These are phyloP conservation scores for Penicillium olsonii DNA, from an alignment of 2,329 filamentous ascomycete genomes.

Conservation along the genomic window DNA sequence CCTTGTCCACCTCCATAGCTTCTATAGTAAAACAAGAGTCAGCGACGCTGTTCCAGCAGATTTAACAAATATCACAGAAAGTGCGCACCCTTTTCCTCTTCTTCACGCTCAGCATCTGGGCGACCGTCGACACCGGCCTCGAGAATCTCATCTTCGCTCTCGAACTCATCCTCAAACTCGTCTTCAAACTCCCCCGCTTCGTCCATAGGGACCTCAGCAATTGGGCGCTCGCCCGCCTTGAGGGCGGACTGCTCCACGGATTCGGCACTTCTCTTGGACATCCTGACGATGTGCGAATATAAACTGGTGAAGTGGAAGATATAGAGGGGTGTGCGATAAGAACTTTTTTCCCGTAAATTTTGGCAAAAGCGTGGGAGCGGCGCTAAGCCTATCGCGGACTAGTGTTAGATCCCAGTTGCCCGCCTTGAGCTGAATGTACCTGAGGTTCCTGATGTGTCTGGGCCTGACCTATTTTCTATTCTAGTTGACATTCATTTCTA, in stretches of 20 bases:
- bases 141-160: conserved; percentile 88
- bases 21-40: conserved; percentile 43
- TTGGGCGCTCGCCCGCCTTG: conserved; percentile 63
- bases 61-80: background rate
- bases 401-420: conserved; percentile 31
- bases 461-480: background rate
- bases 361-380: conserved; percentile 18
- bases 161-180: conserved; percentile 95
- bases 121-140: conserved; percentile 92
- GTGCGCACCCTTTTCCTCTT: conserved; percentile 70
- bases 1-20: conserved; percentile 90
- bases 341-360: conserved; percentile 35
- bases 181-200: conserved; percentile 66
- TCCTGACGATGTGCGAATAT: conserved; percentile 33
- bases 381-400: conserved; percentile 37
- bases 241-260: conserved; percentile 55
- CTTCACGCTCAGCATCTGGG: conserved; percentile 88
- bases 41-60: background rate
- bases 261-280: conserved; percentile 64
- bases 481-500: conserved; percentile 6
- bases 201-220: conserved; percentile 50
- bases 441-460: conserved; percentile 6
- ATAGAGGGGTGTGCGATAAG: conserved; percentile 22
- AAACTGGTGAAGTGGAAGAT: conserved; percentile 12
- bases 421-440: conserved; percentile 20